Evolutionary conservation across 495 filamentous ascomycete species (phyloP).

Genomic region (Aspergillus leporis): DNA sequence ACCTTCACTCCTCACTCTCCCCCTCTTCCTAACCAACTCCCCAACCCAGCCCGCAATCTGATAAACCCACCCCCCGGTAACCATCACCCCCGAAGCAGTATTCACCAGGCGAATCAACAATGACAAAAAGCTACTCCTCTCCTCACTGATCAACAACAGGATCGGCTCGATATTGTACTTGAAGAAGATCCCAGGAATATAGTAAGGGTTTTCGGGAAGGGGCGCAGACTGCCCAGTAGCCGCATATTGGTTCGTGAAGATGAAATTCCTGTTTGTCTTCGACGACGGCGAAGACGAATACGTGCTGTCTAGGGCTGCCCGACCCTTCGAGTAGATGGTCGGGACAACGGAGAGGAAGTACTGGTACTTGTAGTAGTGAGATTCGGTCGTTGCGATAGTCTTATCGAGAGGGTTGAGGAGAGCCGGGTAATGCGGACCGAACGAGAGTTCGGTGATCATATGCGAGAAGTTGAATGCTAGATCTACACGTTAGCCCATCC

Average conservation of each 20-base stretch:
- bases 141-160: conserved; percentile 79
- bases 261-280: conserved; percentile 42
- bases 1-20: conserved; percentile 50
- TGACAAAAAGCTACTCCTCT: conserved; percentile 68
- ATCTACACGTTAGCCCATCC: too few species aligned
- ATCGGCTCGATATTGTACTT: conserved; percentile 99
- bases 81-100: conserved; percentile 62
- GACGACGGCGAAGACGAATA: conserved; percentile 26
- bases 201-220: conserved; percentile 60
- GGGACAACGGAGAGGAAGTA: conserved; percentile 98
- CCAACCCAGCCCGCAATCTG: conserved; percentile 58
- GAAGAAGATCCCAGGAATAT: conserved; percentile 91
- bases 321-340: conserved; percentile 79
- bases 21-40: conserved; percentile 37
- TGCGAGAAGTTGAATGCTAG: conserved; percentile 97
- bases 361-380: conserved; percentile 93
- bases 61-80: conserved; percentile 64
- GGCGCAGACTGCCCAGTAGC: conserved; percentile 78
- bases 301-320: conserved; percentile 41
- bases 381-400: conserved; percentile 72
- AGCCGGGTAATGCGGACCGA: conserved; percentile 90
- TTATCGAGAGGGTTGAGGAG: conserved; percentile 93
- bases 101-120: conserved; percentile 76
- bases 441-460: conserved; percentile 94
- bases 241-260: conserved; percentile 97